Conservation (phyloP, 768 basidiomycete genomes). For the Psilocybe tampanensis region DNA sequence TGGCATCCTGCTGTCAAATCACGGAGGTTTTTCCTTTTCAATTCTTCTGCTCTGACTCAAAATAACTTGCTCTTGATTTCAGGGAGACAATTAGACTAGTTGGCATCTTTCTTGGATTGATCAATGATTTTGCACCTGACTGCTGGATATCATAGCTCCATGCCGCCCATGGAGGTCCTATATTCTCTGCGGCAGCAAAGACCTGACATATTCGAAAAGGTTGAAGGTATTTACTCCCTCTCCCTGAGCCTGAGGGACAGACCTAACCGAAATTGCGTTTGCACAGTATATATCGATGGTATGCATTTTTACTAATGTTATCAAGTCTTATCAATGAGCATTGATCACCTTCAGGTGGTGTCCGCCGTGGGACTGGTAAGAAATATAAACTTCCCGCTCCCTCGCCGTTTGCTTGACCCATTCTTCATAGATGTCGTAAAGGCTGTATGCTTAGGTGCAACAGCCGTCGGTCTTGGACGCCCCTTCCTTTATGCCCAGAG, state of each 20-base stretch:
- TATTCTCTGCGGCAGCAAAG: slow-evolving; percentile 65
- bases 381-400: neutral
- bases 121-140: slow-evolving; percentile 23
- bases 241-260: neutral
- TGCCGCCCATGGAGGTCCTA: slow-evolving; percentile 80
- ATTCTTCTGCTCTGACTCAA: neutral
- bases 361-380: slow-evolving; percentile 76
- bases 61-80: neutral
- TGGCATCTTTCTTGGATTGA: slow-evolving; percentile 21
- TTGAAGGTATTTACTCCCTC: slow-evolving; percentile 16
- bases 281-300: slow-evolving; percentile 85
- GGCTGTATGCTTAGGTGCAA: slow-evolving; percentile 87
- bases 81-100: slow-evolving; percentile 87
- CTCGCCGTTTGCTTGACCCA: neutral
- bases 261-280: slow-evolving; percentile 9
- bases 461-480: slow-evolving; percentile 83
- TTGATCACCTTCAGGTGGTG: slow-evolving; percentile 43
- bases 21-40: slow-evolving; percentile 65
- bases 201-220: slow-evolving; percentile 18
- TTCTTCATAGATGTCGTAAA: slow-evolving; percentile 71
- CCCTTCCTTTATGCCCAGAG: slow-evolving; percentile 87
- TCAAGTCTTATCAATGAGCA: neutral
- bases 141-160: slow-evolving; percentile 47
- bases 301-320: no score
- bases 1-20: slow-evolving; percentile 89